Evolutionary conservation across 129 eudicot genomes (phyloP).

Genomic region (Cynara cardunculus): DNA sequence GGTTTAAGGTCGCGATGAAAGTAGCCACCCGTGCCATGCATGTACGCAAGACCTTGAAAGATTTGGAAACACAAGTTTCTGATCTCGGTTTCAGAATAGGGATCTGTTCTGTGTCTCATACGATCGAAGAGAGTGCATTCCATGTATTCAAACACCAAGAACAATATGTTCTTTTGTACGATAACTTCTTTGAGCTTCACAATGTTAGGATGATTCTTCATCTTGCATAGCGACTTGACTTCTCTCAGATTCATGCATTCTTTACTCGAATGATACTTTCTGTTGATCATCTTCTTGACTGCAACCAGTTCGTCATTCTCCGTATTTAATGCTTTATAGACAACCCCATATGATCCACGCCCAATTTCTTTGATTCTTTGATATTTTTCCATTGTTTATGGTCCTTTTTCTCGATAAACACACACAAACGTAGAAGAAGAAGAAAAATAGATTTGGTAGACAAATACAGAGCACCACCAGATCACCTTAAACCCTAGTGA

Average conservation of each 20-base stretch:
- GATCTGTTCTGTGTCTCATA: too few species aligned
- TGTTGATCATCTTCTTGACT: not conserved
- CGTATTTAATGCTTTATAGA: not conserved
- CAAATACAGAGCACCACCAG: too few species aligned
- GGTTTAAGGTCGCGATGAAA: too few species aligned
- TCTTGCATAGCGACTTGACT: not conserved
- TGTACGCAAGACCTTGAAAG: conserved; percentile 80
- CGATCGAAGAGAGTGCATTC: too few species aligned
- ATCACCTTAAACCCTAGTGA: too few species aligned
- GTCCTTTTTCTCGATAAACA: too few species aligned
- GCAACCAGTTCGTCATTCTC: conserved; percentile 9
- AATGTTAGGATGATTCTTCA: conserved; percentile 32
- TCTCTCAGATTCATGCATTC: conserved; percentile 6
- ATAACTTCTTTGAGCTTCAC: conserved; percentile 73
- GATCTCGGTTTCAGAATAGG: too few species aligned
- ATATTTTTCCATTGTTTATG: not conserved
- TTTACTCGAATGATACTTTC: not conserved
- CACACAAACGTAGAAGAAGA: too few species aligned
- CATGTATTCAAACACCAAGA: conserved; percentile 33
- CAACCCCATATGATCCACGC: conserved; percentile 5
- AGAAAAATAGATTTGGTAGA: too few species aligned
- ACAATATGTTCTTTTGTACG: conserved; percentile 52
- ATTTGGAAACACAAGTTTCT: conserved; percentile 35
- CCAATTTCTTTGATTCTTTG: not conserved
- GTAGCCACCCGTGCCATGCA: conserved; percentile 72